Conservation (phyloP, 2,329 filamentous ascomycete species). For the Aspergillus jensenii region DNA sequence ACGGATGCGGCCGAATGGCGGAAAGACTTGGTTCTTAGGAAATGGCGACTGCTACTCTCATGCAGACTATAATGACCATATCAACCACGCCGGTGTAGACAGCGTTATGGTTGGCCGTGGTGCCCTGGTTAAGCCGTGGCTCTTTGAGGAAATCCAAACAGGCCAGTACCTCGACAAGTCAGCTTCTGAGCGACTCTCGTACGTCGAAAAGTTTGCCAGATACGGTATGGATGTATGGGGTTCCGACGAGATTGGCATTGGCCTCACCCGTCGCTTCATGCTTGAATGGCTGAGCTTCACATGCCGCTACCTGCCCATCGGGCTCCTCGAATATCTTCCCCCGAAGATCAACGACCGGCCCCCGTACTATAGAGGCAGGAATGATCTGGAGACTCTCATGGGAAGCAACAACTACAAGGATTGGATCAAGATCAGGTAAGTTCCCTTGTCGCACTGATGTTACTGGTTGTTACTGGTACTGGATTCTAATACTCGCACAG, state of each 20-base stretch:
- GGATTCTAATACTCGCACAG: constrained; percentile 46
- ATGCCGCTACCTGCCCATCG: constrained; percentile 86
- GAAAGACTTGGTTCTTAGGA: constrained; percentile 85
- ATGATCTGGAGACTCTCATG: constrained; percentile 92
- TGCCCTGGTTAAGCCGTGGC: constrained; percentile 95
- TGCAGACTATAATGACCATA: constrained; percentile 76
- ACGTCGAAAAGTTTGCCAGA: constrained; percentile 84
- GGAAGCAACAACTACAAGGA: constrained; percentile 90
- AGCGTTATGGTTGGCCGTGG: constrained; percentile 97
- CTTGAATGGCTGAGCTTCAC: constrained; percentile 96
- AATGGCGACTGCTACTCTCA: constrained; percentile 98
- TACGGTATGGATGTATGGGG: constrained; percentile 96
- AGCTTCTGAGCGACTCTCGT: constrained; percentile 76
- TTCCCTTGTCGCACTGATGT: constrained; percentile 22
- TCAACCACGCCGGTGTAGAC: constrained; percentile 78
- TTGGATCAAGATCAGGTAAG: constrained; percentile 97
- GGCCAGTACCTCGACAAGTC: constrained; percentile 96
- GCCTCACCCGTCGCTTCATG: constrained; percentile 85
- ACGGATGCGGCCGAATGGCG: constrained; percentile 66
- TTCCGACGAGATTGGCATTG: constrained; percentile 89
- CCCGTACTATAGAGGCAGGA: constrained; percentile 76
- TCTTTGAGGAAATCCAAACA: constrained; percentile 92
- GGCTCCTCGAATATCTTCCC: constrained; percentile 82
- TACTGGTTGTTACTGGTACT: constrained; percentile 1
- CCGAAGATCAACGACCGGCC: constrained; percentile 87